Evolutionary conservation across 2,329 filamentous ascomycete species (phyloP).

Genomic region (Trichoderma simmonsii): DNA sequence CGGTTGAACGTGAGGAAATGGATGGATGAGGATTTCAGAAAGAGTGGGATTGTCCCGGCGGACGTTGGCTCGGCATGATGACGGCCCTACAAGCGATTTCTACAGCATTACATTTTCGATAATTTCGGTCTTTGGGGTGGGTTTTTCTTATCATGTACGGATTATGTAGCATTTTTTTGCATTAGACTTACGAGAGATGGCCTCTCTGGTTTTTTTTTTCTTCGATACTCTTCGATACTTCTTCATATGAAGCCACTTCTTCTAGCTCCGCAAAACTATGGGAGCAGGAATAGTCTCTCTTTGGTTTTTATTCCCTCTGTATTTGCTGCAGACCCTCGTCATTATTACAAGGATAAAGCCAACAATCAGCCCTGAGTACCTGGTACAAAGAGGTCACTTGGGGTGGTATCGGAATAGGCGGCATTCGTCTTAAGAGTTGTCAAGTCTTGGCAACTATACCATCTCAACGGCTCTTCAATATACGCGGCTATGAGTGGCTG

Average conservation of each 20-base stretch:
- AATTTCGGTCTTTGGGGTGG: neutral
- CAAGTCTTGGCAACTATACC: conserved; percentile 13
- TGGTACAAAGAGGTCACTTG: conserved; percentile 1
- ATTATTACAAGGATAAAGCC: neutral
- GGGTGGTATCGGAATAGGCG: neutral
- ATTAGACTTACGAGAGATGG: neutral
- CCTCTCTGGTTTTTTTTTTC: neutral
- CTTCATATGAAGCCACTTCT: neutral
- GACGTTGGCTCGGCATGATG: neutral
- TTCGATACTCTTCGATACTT: neutral
- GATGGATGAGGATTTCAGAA: conserved; percentile 13
- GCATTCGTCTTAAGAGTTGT: conserved; percentile 5
- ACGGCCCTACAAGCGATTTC: neutral
- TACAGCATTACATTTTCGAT: neutral
- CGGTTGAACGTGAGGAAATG: conserved; percentile 11
- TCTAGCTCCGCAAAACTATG: neutral
- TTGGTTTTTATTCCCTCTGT: neutral
- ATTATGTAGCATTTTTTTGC: conserved; percentile 5
- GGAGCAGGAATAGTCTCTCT: neutral
- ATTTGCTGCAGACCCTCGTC: neutral
- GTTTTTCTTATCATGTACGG: neutral
- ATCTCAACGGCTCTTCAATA: neutral
- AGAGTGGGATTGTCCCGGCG: neutral
- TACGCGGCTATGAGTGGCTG: conserved; percentile 2
- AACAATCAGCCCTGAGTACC: neutral